Percentiles rank a stretch among this genome's conserved stretches.
Conservation (phyloP, 371 early-diverging fungal species). For the Mortierella sp. region DNA sequence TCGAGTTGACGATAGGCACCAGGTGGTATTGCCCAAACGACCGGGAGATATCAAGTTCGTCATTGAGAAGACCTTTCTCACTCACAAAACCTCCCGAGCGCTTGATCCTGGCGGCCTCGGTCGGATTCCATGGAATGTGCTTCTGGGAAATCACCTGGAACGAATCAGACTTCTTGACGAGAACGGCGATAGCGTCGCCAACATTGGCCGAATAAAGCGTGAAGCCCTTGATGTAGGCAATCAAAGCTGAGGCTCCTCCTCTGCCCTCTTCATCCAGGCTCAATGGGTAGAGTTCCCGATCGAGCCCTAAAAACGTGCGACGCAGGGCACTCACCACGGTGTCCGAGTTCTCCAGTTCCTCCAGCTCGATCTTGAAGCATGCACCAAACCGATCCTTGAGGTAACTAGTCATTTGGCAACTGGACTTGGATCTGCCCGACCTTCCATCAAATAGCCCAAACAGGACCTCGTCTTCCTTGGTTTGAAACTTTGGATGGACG, state of each 20-base stretch:
- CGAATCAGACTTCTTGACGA: slow-evolving; percentile 83
- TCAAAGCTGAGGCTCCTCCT: slow-evolving; percentile 78
- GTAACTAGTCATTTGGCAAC: slow-evolving; percentile 73
- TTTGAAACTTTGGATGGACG: slow-evolving; percentile 85
- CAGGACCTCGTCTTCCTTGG: slow-evolving; percentile 84
- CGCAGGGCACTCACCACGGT: slow-evolving; percentile 73
- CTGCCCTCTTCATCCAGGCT: slow-evolving; percentile 62
- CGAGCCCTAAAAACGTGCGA: slow-evolving; percentile 82
- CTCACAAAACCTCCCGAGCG: slow-evolving; percentile 87
- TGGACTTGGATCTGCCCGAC: slow-evolving; percentile 68
- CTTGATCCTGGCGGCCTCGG: slow-evolving; percentile 84
- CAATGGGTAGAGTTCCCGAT: slow-evolving; percentile 77
- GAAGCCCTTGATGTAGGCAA: slow-evolving; percentile 85
- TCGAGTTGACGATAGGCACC: slow-evolving; percentile 87
- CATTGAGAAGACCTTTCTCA: slow-evolving; percentile 79
- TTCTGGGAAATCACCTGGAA: slow-evolving; percentile 82
- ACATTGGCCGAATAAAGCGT: slow-evolving; percentile 90
- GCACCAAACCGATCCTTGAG: slow-evolving; percentile 79
- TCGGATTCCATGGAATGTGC: slow-evolving; percentile 78
- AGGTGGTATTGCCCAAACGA: slow-evolving; percentile 91
- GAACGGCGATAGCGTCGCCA: slow-evolving; percentile 89
- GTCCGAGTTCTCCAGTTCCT: slow-evolving; percentile 68
- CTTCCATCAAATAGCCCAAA: slow-evolving; percentile 92
- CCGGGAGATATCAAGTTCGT: slow-evolving; percentile 79
- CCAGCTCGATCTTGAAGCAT: slow-evolving; percentile 81